Conservation (phyloP, 768 basidiomycete species). For the Agrocybe chaxingu region DNA sequence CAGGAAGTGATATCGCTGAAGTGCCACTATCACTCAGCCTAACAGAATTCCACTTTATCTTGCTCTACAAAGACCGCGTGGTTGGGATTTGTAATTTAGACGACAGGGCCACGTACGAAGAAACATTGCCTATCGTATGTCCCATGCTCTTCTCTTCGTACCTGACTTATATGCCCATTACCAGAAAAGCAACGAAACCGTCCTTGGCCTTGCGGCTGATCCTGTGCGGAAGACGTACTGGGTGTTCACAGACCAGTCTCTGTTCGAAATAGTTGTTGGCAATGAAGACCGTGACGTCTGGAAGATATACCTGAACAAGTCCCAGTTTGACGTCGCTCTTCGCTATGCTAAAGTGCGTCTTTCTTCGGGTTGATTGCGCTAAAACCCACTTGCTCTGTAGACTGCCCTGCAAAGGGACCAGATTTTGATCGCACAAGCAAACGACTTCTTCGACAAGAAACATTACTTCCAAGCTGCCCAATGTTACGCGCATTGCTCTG, state of each 20-base stretch:
- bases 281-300: slow-evolving; percentile 96
- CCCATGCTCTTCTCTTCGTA: not conserved
- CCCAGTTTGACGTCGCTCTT: slow-evolving; percentile 74
- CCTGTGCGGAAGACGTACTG: slow-evolving; percentile 89
- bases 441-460: slow-evolving; percentile 71
- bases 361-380: not conserved
- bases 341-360: slow-evolving; percentile 72
- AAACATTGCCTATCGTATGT: slow-evolving; percentile 73
- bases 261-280: slow-evolving; percentile 81
- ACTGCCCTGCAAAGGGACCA: slow-evolving; percentile 84
- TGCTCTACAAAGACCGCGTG: slow-evolving; percentile 79
- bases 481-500: slow-evolving; percentile 85
- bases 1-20: slow-evolving; percentile 29
- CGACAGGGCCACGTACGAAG: slow-evolving; percentile 82
- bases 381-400: slow-evolving; percentile 34
- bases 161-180: not conserved
- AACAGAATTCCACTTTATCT: slow-evolving; percentile 90
- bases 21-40: slow-evolving; percentile 75
- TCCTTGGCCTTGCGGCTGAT: slow-evolving; percentile 78
- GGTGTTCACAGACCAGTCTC: slow-evolving; percentile 85
- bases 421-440: slow-evolving; percentile 81
- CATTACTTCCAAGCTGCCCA: slow-evolving; percentile 91
- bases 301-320: slow-evolving; percentile 82
- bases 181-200: slow-evolving; percentile 73
- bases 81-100: slow-evolving; percentile 77